Base-by-base conservation (phyloP, 1,139 yeast species). In the Nadsonia commutata region DNA sequence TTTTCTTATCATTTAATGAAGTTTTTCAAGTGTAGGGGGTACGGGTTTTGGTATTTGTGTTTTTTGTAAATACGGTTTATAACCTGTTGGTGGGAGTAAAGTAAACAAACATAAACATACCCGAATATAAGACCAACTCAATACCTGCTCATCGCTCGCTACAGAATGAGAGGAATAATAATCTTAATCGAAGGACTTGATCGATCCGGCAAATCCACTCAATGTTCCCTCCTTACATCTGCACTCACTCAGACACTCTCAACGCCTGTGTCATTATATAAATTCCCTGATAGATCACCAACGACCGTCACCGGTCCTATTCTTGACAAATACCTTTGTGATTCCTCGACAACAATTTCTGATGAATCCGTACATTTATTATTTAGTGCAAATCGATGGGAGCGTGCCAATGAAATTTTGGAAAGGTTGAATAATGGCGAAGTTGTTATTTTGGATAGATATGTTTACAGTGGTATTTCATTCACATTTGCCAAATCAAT, bases 331-430 rank as follows among this genome's bases (percentile, higher is more conserved):
- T 90, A 88, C 58, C 67, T 93, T 37, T 36, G 45, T 11, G 71
- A 78, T 51, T 56, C 65, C 21, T 8, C 33, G 4, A 71, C 71
- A 48, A 49, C 62, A 11, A 59, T 85, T 36, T 51, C 56, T 21
- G 64, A 60, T 55, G 80, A 85, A 59, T 69, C 95, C 0, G 79
- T 86, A 9, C 99, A 93, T 61, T 67, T 93, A 37, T 65, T 93
- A 36, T 93, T 93, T 60, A 78, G 88, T 53, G 96, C 98, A 2
- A 93, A 93, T 56, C 64, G 99, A 50, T 93, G 98, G 98, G 98
- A 90, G 61, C 57, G 76, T 31, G 71, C 70, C 3, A 60, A 67
- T 1, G 58, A 61, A n/a, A 74, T 93, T 3, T 55, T 62, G 8
- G 47, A 58, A 1, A 57, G 65, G 17, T 60, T 88, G 36, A 56